Conservation (phyloP, 495 filamentous ascomycete species). For the Mycothermus thermophilus region DNA sequence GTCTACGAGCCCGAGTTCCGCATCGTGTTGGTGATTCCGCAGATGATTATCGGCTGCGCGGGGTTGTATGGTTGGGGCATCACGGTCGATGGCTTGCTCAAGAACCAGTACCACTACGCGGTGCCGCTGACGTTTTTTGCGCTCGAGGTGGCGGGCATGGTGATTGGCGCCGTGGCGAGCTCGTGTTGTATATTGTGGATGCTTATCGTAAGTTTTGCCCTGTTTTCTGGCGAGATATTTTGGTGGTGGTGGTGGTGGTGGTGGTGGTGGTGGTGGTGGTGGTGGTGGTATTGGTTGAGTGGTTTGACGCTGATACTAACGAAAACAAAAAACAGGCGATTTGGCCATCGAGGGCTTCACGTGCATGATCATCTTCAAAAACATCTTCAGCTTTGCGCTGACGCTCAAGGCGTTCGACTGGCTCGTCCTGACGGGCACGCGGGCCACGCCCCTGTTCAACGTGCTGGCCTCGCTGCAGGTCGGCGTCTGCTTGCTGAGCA, state of each 20-base stretch:
- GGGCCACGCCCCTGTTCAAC: conserved; percentile 45
- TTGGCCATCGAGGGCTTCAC: conserved; percentile 87
- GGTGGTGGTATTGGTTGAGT: too few species aligned
- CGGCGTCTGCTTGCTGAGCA: conserved; percentile 52
- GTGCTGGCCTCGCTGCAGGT: conserved; percentile 64
- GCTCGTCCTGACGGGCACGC: conserved; percentile 46
- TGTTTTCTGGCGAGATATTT: neutral
- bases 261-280: too few species aligned
- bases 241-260: too few species aligned
- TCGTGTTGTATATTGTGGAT: conserved; percentile 89
- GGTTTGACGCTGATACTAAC: neutral
- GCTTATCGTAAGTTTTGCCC: conserved; percentile 58
- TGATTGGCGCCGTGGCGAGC: conserved; percentile 73
- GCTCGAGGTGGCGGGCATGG: conserved; percentile 71
- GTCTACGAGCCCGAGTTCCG: conserved; percentile 88
- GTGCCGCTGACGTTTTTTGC: conserved; percentile 67
- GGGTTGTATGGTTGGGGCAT: conserved; percentile 77
- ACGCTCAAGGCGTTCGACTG: conserved; percentile 75
- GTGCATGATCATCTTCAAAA: conserved; percentile 79
- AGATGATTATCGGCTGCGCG: conserved; percentile 61
- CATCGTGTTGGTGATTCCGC: conserved; percentile 65
- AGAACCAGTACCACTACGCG: conserved; percentile 48
- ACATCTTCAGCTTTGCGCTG: conserved; percentile 76
- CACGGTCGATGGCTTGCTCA: conserved; percentile 41
- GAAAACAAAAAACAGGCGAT: conserved; percentile 39